Evolutionary conservation across 2,329 filamentous ascomycete species (phyloP), one percentile per base, ranked within the genome.

Genomic region (Aspergillus spinulosporus): DNA sequence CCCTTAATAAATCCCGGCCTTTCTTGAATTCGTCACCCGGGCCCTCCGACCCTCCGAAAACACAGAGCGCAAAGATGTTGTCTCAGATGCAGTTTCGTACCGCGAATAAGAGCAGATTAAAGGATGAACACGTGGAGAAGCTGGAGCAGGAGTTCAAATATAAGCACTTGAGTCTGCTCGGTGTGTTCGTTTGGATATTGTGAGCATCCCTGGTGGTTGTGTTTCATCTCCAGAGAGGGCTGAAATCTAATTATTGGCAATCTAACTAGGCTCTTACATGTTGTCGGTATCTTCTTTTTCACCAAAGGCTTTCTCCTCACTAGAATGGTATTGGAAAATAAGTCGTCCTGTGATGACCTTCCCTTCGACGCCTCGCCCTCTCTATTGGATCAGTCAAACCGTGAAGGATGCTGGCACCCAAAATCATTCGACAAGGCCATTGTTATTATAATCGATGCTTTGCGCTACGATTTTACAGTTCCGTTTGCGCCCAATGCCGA

Each of bases 381-480:
- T 53, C 43, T 55, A 21, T 37, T 49, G 42, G 55, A 58, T 40
- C 59, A 59, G 31, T 58, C 67, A 72, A 62, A 74, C 21, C 72
- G 84, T 21, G 79, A 82, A 56, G 94, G 94, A 62, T 99, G 94
- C 81, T 99, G 94, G 94, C 92, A 97, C 72, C 90, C 92, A 34
- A 96, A 91, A 77, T 90, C 86, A 1, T 99, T 97, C 70, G 85
- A 96, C 60, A 94, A 92, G 71, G 92, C 93, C 8, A 87, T 99
- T 46, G 83, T 99, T 26, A 84, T 99, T 54, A 78, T 99, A 49
- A 88, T 99, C 56, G 94, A 99, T 73, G 94, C 94, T 52, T 81
- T 99, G 57, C 88, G 94, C 58, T 99, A 99, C 75, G 94, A 99
- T 74, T 99, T 99, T 66, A 95, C 93, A 0, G 85, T 97, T 8